phyloP scores from a whole-genome alignment of 371 early-diverging fungal species.

The Zychaea mexicana region DNA sequence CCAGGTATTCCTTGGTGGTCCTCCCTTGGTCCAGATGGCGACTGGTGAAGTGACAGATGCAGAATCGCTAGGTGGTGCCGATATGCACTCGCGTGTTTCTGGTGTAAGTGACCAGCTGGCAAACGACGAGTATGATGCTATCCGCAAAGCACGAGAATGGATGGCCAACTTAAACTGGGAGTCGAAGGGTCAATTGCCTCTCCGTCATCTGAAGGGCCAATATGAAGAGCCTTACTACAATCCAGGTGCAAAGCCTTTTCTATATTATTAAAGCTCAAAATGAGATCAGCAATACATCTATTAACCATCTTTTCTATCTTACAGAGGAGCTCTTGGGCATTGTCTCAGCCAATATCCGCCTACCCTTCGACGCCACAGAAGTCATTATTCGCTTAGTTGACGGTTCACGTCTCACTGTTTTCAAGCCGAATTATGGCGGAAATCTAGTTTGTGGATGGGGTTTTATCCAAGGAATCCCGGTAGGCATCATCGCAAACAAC shows the following conservation, averaged over 20 bases:
- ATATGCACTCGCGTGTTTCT: constrained; percentile 74
- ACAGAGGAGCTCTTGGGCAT: constrained; percentile 68
- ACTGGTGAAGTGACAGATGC: constrained; percentile 76
- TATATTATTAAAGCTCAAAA: no score
- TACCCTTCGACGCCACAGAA: constrained; percentile 72
- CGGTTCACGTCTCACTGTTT: constrained; percentile 64
- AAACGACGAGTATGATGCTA: constrained; percentile 65
- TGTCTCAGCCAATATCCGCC: constrained; percentile 65
- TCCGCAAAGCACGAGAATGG: constrained; percentile 71
- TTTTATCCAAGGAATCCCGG: constrained; percentile 67
- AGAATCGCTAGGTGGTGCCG: constrained; percentile 76
- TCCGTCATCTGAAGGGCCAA: constrained; percentile 47
- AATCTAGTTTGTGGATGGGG: constrained; percentile 73
- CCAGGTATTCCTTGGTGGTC: constrained; percentile 76
- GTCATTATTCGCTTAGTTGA: constrained; percentile 71
- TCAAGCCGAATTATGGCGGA: constrained; percentile 72
- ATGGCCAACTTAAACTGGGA: constrained; percentile 67
- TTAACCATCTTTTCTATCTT: not conserved
- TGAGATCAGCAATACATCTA: not conserved
- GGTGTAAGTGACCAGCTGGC: constrained; percentile 71
- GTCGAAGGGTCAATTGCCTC: constrained; percentile 56
- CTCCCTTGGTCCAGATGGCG: constrained; percentile 79
- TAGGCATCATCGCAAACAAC: constrained; percentile 77
- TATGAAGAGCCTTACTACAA: constrained; percentile 65
- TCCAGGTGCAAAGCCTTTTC: constrained; percentile 35